Percentiles rank a stretch among this genome's conserved stretches.
Conservation (phyloP, 139 green algal genomes). For the Volvox reticuliferus region DNA sequence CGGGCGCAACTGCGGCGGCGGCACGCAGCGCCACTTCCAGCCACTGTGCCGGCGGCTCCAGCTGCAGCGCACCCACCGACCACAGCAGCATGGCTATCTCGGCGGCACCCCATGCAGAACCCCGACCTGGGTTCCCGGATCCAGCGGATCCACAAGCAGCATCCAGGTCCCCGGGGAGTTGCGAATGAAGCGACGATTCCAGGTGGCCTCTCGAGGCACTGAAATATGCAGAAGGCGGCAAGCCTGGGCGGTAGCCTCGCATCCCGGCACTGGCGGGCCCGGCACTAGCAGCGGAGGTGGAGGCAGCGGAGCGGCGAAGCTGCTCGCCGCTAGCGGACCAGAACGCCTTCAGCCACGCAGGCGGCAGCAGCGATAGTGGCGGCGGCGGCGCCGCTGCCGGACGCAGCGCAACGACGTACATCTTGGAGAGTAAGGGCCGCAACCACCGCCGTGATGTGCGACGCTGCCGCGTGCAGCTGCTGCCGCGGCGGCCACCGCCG, state of each 20-base stretch:
- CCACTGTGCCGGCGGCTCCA: background rate
- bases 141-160: too few species aligned
- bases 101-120: background rate
- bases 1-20: background rate
- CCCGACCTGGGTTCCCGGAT: background rate
- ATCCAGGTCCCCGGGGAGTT: too few species aligned
- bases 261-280: background rate
- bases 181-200: too few species aligned
- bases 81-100: slow-evolving; percentile 44
- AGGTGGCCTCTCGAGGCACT: too few species aligned
- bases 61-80: slow-evolving; percentile 14
- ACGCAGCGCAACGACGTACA: background rate
- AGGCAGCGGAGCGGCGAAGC: background rate
- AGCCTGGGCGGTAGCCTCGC: background rate
- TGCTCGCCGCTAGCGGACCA: slow-evolving; percentile 2
- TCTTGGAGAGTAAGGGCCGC: background rate
- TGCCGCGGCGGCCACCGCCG: background rate
- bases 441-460: background rate
- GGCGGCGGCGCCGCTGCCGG: background rate
- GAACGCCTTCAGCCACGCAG: slow-evolving; percentile 21
- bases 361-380: background rate
- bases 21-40: slow-evolving; percentile 27
- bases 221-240: background rate
- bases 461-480: background rate
- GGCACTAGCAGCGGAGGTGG: background rate